Base-by-base conservation (phyloP, 345 rosid species). In the Murraya koenigii region DNA sequence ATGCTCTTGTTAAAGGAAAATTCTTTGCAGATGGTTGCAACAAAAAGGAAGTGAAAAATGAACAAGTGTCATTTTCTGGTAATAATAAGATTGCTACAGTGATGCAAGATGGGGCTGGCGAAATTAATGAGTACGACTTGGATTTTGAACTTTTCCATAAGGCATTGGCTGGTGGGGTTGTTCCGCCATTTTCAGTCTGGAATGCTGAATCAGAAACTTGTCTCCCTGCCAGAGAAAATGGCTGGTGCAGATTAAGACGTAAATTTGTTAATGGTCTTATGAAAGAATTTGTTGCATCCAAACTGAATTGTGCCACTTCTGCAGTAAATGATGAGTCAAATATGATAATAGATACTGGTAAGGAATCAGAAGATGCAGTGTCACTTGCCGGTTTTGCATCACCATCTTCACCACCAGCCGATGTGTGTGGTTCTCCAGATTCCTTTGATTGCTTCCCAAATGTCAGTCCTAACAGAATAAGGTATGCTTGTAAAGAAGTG, bases 161-260 rank as follows among this genome's bases (percentile, higher is more conserved):
- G 84, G 95, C 95, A 49, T 85, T 89, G 52, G 80, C 85, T 75
- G 93, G 93, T 64, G 95, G 95, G 49, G 87, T 89, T 35, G 91
- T 91, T 84, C 93, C 93, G 4, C 87, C 89, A 28, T 85, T 83
- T 80, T 83, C 90, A 1, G 82, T 84, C 33, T 87, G 90, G 14
- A 82, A 72, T 63, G 28, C 84, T 19, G 88, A 73, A 75, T 82
- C 86, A 11, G 95, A 89, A 84, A 91, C 93, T 22, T 79, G 91
- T 83, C 90, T 89, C 25, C 91, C 93, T 19, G 85, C 93, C 2
- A 84, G 93, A 76, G 90, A 91, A 79, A 84, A 76, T 59, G 93
- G 90, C 25, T 91, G 95, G 95, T 82, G 88, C 60, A 86, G 84
- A 80, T 85, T 91, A 47, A 84, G 93, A 68, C 86, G 81, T 80